Conservation (phyloP, 2,329 filamentous ascomycete genomes). For the Graphiopsis chlorocephala region DNA sequence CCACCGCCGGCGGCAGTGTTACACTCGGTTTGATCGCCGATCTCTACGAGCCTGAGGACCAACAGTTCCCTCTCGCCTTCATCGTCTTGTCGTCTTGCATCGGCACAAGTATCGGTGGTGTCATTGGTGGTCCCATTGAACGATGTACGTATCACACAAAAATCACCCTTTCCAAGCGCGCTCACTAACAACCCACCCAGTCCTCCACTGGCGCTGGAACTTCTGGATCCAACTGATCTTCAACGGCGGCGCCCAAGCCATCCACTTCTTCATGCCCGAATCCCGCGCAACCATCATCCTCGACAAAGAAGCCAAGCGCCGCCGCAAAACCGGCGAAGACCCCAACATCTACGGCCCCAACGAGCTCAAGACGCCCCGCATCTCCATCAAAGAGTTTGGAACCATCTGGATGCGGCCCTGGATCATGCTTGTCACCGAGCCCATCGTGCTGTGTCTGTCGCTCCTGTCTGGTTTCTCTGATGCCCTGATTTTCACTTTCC, state of each 20-base stretch:
- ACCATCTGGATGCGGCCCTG: constrained; percentile 62
- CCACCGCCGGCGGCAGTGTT: constrained; percentile 59
- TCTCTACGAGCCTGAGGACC: constrained; percentile 55
- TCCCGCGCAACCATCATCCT: constrained; percentile 73
- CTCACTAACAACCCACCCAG: background rate
- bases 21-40: constrained; percentile 62
- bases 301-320: constrained; percentile 70
- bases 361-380: constrained; percentile 52
- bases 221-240: constrained; percentile 85
- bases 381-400: constrained; percentile 41
- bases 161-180: background rate
- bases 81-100: constrained; percentile 41
- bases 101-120: constrained; percentile 21
- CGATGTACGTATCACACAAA: constrained; percentile 31
- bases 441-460: constrained; percentile 66
- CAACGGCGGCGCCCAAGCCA: constrained; percentile 63
- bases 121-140: constrained; percentile 23
- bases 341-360: constrained; percentile 67
- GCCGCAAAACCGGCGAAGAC: constrained; percentile 58
- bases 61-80: constrained; percentile 57
- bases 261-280: constrained; percentile 68
- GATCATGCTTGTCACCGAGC: constrained; percentile 69
- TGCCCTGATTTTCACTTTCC: constrained; percentile 72
- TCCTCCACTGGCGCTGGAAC: constrained; percentile 67
- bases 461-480: constrained; percentile 69